phyloP scores from a whole-genome alignment of 208 protist species.

The Trypanosomatidae sp. region DNA sequence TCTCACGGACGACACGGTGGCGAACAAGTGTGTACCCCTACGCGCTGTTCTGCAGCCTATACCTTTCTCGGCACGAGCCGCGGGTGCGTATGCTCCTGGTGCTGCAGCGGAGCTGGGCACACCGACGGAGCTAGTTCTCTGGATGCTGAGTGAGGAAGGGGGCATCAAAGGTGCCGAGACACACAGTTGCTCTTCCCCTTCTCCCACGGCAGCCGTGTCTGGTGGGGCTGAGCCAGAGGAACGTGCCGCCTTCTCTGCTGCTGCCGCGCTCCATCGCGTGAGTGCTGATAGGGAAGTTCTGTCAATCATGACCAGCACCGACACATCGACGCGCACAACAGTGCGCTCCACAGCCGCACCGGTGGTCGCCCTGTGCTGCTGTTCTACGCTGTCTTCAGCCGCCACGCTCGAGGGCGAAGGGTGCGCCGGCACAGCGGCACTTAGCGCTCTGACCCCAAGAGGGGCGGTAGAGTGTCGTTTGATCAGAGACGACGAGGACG shows the following conservation, averaged over 20 bases:
- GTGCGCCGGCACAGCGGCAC: background rate
- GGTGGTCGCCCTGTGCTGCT: background rate
- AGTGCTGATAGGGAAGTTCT: background rate
- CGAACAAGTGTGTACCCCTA: background rate
- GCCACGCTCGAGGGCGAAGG: background rate
- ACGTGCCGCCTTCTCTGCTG: background rate
- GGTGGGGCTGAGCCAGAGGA: background rate
- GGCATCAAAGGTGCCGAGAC: background rate
- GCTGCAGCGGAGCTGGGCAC: background rate
- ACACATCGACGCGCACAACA: conserved; percentile 19
- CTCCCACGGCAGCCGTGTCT: background rate
- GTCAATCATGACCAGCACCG: background rate
- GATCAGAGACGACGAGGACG: background rate
- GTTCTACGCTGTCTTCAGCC: no score
- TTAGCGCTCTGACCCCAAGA: background rate
- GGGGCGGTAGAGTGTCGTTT: background rate
- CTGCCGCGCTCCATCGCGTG: background rate
- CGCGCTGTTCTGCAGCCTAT: conserved; percentile 15
- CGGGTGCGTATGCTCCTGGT: background rate
- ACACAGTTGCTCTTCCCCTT: background rate
- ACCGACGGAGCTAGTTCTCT: background rate
- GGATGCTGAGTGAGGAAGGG: background rate
- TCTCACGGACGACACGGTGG: background rate
- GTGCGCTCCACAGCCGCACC: conserved; percentile 5
- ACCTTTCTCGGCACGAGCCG: background rate